Evolutionary conservation across 352 stramenopile genomes (phyloP).

Genomic region (Thraustochytrium sp.): DNA sequence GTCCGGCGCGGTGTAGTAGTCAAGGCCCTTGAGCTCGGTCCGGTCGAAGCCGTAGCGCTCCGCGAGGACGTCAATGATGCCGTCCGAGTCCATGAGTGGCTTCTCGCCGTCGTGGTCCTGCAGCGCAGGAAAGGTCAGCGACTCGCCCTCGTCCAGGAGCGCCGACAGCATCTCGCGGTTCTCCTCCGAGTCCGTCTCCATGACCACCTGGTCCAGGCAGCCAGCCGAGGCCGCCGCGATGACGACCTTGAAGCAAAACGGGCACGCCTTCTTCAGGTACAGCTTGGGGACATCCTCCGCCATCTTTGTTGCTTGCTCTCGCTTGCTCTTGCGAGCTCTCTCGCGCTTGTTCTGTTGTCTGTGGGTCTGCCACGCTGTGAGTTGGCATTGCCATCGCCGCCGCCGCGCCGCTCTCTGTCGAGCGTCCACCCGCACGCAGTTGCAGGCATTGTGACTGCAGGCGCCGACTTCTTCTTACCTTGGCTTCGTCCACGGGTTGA

Average conservation of each 20-base stretch:
- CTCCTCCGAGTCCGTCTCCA: background rate
- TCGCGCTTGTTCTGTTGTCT: too few relatives aligned
- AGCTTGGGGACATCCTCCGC: background rate
- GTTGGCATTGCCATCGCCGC: too few relatives aligned
- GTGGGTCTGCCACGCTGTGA: too few relatives aligned
- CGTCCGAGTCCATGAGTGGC: conserved; percentile 14
- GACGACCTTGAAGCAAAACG: conserved; percentile 27
- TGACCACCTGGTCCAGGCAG: background rate
- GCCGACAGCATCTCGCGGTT: conserved; percentile 8
- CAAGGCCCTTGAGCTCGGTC: background rate
- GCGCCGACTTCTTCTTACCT: too few relatives aligned
- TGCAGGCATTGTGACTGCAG: too few relatives aligned
- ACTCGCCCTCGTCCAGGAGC: background rate
- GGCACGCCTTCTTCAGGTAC: conserved; percentile 14
- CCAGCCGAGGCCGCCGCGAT: background rate
- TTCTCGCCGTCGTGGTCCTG: background rate
- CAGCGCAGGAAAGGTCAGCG: conserved; percentile 8
- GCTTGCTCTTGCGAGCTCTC: too few relatives aligned
- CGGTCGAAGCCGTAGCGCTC: background rate
- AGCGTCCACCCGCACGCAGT: too few relatives aligned
- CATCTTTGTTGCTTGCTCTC: conserved; percentile 5
- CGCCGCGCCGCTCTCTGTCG: too few relatives aligned
- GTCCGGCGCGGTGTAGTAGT: conserved; percentile 14
- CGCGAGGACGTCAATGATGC: conserved; percentile 14
- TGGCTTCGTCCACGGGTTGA: too few relatives aligned